Base-by-base conservation (phyloP, 1,139 yeast species). In the Saccharomycopsis hybrid region DNA sequence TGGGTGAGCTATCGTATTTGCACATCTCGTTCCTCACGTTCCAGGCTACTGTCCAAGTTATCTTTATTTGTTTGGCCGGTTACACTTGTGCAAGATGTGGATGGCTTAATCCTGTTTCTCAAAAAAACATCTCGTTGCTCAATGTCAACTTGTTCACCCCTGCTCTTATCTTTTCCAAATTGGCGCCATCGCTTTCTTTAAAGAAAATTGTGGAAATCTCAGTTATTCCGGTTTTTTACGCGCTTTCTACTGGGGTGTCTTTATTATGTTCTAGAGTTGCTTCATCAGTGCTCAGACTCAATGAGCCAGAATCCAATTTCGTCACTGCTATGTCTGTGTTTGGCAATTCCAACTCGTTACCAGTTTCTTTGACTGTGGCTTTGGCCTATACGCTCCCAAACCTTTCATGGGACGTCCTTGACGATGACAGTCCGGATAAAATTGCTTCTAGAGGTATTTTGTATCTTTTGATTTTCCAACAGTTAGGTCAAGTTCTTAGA, bases 311-410 rank as follows among this genome's bases (percentile, higher is more conserved):
- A 64, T 61, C 82, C 5, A 85, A 85, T 65, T 86, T 83, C 60
- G 95, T 86, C 45, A 84, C 89, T 28, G 95, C 95, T 4, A 85
- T 86, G 92, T 86, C 88, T 0, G 94, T 85, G 13, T 86, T 86
- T 66, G 95, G 94, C 47, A 86, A 86, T 65, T 82, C 89, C 41
- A 85, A 85, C 62, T 78, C 84, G 11, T 70, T 81, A 49, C 74
- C 72, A 2, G 95, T 83, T n/a, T 83, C 88, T 3, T 70, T 82
- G 53, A 84, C 90, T 3, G 72, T 85, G 52, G 76, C 85, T 13
- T 70, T 85, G 56, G 85, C 90, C 1, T 81, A 81, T 63, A 77
- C 90, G 0, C 69, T 85, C 56, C 92, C 92, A 1, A 79, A 80
- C 53, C 72, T 86, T 55, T 72, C 72, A 53, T 86, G 95, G 95